These are phyloP conservation scores for Saccharomyces pastorianus DNA, from an alignment of 1,139 yeast genomes.

Conservation along the genomic window DNA sequence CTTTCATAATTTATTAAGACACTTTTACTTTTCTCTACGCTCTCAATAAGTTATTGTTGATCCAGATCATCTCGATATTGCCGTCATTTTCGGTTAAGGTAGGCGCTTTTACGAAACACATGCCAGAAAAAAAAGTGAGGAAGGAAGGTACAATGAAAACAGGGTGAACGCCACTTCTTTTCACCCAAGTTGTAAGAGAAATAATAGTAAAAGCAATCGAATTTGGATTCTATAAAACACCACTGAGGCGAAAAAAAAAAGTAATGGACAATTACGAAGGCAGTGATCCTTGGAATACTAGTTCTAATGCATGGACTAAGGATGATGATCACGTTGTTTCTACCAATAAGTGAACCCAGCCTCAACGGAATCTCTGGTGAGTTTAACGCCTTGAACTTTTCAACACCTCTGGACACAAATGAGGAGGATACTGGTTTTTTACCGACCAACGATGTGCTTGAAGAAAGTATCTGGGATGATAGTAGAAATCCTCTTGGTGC, in stretches of 20 bases:
- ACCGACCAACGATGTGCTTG: background rate
- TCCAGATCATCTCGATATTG: background rate
- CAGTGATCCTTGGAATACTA: background rate
- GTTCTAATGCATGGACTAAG: background rate
- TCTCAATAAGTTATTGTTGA: background rate
- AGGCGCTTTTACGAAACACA: background rate
- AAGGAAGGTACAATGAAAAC: background rate
- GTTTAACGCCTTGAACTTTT: background rate
- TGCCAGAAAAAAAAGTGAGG: background rate
- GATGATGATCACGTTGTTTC: background rate
- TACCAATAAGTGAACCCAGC: background rate
- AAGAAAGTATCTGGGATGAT: conserved; percentile 4
- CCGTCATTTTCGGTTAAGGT: background rate
- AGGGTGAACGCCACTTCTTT: background rate
- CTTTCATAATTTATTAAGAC: background rate
- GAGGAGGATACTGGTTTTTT: background rate
- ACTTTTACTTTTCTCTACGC: background rate
- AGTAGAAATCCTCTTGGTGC: background rate
- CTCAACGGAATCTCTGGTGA: background rate
- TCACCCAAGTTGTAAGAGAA: background rate
- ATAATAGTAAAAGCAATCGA: background rate
- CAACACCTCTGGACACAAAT: background rate
- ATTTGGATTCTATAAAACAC: background rate
- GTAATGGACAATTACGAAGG: background rate
- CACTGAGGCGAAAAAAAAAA: background rate